Evolutionary conservation across 139 green algal species (phyloP), one percentile per base, ranked within the genome.

Genomic region (Volvox africanus): DNA sequence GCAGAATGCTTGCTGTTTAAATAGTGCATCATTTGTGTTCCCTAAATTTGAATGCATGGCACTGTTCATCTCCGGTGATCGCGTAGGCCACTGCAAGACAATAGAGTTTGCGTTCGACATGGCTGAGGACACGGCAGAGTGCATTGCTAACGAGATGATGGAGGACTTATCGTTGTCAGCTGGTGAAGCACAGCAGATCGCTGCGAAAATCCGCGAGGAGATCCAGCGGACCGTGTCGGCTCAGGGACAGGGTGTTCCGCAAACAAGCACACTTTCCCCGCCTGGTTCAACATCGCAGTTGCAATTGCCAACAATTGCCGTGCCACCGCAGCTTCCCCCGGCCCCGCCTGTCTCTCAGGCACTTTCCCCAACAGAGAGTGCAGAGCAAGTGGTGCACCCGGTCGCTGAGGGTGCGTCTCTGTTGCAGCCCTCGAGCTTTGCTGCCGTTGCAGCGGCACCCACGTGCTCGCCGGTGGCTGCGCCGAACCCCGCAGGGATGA

Each of bases 81-180:
- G 0, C 20, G 32, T 82, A 81, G 71, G 71, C 2, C 89, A 94
- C 68, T 91, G 90, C 83, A 96, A 98, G 89, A 99, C 96, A 3
- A 96, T 99, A 13, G 97, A 99, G 91, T 99, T 99, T 94, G 96
- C 96, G 12, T 99, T 99, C 94, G 96, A 99, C 79, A 89, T 97
- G 88, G 86, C 73, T 0, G 93, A 93, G 37, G 98, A 99, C 93
- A 99, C 96, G 0, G 95, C 97, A 0, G 93, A 97, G 26, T 96
- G 91, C 85, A 97, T 99, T 62, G 98, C 98, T 0, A 92, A 80
- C 35, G 98, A 99, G 93, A 99, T 99, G 98, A 98, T 99, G 88
- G 91, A 97, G 69, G 98, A 99, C 87, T 93, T 99, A 80, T 95
- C 93, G 24, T 87, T 98, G 62, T 96, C 93, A 16, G 92, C 92